phyloP scores from a whole-genome alignment of 345 rosid species.

The Salix suchowensis region DNA sequence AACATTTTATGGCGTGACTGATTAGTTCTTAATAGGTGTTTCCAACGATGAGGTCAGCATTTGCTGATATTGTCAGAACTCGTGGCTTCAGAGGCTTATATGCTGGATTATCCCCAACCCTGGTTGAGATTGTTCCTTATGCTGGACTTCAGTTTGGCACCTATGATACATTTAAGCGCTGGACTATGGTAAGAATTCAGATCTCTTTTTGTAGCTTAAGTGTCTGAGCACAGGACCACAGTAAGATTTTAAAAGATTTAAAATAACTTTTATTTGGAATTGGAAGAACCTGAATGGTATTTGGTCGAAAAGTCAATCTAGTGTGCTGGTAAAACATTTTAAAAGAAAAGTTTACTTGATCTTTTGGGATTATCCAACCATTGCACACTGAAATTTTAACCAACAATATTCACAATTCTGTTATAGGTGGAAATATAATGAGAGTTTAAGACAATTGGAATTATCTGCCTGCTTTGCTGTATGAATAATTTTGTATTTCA shows the following conservation, averaged over 20 bases:
- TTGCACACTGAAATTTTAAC: background rate
- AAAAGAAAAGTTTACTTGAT: background rate
- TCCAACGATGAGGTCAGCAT: constrained; percentile 95
- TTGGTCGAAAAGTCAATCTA: background rate
- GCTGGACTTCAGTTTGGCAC: constrained; percentile 98
- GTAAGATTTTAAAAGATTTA: background rate
- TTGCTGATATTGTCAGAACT: constrained; percentile 56
- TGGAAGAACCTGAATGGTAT: background rate
- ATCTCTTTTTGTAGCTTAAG: background rate
- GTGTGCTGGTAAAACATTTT: background rate
- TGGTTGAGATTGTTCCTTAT: constrained; percentile 89
- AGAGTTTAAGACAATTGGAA: background rate
- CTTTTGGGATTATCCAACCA: background rate
- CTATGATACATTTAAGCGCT: constrained; percentile 85
- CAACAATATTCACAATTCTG: background rate
- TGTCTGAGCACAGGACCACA: background rate
- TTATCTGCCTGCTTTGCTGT: too few species aligned
- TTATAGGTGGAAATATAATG: background rate
- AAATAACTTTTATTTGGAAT: background rate
- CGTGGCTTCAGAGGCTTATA: constrained; percentile 87
- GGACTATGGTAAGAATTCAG: constrained; percentile 60
- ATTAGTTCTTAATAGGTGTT: constrained; percentile 48
- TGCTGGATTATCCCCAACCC: constrained; percentile 88
- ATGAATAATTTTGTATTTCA: background rate
- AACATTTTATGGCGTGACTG: constrained; percentile 7